phyloP scores from a whole-genome alignment of 202 grass and related monocot genomes.

The Zoysia matrella region DNA sequence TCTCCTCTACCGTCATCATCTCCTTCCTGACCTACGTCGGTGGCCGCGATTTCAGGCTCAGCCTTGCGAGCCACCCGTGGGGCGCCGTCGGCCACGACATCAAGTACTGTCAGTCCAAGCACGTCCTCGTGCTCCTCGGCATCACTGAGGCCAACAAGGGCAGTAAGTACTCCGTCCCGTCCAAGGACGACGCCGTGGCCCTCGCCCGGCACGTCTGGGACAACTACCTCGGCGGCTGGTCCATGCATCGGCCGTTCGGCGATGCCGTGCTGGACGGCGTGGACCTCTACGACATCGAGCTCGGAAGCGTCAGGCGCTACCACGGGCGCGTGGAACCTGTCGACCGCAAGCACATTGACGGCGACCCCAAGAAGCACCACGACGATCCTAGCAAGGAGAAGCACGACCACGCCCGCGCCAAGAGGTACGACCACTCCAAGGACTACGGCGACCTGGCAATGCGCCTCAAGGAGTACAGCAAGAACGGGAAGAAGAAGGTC shows the following conservation, averaged over 20 bases:
- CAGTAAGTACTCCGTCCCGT: constrained; percentile 50
- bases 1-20: constrained; percentile 42
- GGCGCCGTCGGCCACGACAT: too few relatives aligned
- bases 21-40: constrained; percentile 40
- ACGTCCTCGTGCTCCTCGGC: constrained; percentile 57
- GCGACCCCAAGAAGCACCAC: too few relatives aligned
- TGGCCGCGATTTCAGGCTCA: too few relatives aligned
- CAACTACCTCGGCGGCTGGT: constrained; percentile 56
- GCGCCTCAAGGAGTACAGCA: constrained; percentile 28
- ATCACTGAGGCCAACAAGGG: constrained; percentile 41
- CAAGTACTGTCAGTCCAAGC: too few relatives aligned
- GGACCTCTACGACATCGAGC: constrained; percentile 62
- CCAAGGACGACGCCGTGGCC: constrained; percentile 40
- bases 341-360: too few relatives aligned
- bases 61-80: too few relatives aligned
- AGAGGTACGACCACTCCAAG: background rate
- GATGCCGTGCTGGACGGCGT: constrained; percentile 51
- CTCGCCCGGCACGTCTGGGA: constrained; percentile 56
- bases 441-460: constrained; percentile 21
- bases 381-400: too few relatives aligned
- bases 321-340: too few relatives aligned
- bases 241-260: constrained; percentile 50
- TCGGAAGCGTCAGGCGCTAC: background rate
- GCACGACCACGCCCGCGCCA: too few relatives aligned
- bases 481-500: constrained; percentile 30